Base-by-base conservation (phyloP, 202 grass and related monocot species). In the Carex sylvatica region DNA sequence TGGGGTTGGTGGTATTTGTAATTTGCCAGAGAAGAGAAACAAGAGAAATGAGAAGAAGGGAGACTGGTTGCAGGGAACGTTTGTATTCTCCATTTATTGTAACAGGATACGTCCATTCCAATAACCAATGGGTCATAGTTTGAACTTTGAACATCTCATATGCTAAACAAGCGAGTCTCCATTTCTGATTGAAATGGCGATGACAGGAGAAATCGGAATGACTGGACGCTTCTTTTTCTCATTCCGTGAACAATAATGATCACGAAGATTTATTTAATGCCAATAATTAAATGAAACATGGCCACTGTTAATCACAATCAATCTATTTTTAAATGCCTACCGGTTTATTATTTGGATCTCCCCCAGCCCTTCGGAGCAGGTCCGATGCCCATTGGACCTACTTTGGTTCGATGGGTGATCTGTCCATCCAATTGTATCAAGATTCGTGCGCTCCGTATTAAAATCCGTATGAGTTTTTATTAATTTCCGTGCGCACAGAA, bases 211-310 rank as follows among this genome's bases (percentile, higher is more conserved):
- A 54, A 55, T 31, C 19, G 31, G 72, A 76, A 76, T 56, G 24
- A 33, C 6, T n/a, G n/a, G n/a, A n/a, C n/a, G n/a, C n/a, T 76
- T 55, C 49, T 33, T 55, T 74, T 74, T 9, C 13, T 22, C 15
- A 19, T 77, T 77, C 15, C 9, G 14, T 77, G 26, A 58, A 77
- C 73, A 77, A 77, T 56, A 56, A 77, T 77, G 73, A 36, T 77
- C 16, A 35, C 1, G 0, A 19, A 35, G 26, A 77, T 77, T 56
- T 35, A 58, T 33, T 2, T 33, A 38, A 58, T 76, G 49, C 23
- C 16, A 74, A 12, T 53, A 75, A 54, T 54, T 76, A 35, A 76
- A 35, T 77, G 26, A 75, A 77, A 77, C 73, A 35, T 58, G 52
- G 73, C 51, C 56, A 77, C 26, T 31, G 0, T 58, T 36, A 10